Base-by-base conservation (phyloP, 768 basidiomycete genomes). In the Cyclocybe aegerita region DNA sequence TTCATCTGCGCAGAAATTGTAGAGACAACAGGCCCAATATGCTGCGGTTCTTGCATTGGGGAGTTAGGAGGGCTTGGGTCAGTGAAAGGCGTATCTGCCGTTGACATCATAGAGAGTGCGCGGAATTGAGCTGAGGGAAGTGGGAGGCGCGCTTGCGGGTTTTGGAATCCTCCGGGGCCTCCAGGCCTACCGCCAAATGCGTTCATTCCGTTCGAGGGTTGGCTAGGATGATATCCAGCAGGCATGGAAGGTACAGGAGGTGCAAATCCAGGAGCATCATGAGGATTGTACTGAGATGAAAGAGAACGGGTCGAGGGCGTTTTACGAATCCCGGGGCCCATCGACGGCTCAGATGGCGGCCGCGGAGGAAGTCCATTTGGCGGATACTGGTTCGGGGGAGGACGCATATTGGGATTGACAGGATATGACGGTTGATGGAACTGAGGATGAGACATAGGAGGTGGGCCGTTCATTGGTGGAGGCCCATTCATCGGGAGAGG, bases 1-100 rank as follows among this genome's bases (percentile, higher is more conserved):
- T 95, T 94, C 91, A 94, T 96, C 63, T 92, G 85, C 9, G 90
- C 92, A 7, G 90, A 82, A 54, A 98, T 75, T 9, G 82, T 74
- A 4, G 91, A 88, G 31, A 82, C 85, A 32, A 87, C 79, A 1
- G 93, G 91, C 3, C 87, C 92, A 7, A 78, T 65, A 7, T 76
- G 64, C 29, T 71, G 71, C 1, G 72, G 70, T 58, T 86, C 80
- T 52, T 80, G 75, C 4, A 80, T 74, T 2, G 93, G 96, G 6
- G 92, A 94, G 36, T 81, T 75, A 0, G 95, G 94, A 34, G 96
- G 95, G 62, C 90, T 92, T 31, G 85, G 83, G 49, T 86, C 85
- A 41, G 78, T 76, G 54, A 82, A 79, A 0, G 81, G 80, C 12
- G 75, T 70, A 33, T 77, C 77, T 9, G 69, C 69, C 60, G 79